These are phyloP conservation scores for Thozetella sp. DNA, from an alignment of 495 filamentous ascomycete species.

Conservation along the genomic window DNA sequence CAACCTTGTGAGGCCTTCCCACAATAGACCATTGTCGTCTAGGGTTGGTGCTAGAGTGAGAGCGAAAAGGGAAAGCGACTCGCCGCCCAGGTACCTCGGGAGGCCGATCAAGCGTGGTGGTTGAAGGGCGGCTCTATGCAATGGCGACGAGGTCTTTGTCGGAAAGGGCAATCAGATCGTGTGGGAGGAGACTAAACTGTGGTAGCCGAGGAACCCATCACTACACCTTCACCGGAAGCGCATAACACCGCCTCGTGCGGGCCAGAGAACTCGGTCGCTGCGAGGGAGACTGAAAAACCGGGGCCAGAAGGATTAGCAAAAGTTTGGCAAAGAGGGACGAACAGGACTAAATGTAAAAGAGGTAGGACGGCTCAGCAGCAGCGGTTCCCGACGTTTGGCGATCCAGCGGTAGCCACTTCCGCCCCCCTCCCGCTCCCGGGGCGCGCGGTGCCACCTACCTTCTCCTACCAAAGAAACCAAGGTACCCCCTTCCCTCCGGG, in stretches of 20 bases:
- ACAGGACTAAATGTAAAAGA: too few relatives aligned
- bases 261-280: too few relatives aligned
- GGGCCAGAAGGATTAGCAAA: too few relatives aligned
- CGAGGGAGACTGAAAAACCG: too few relatives aligned
- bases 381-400: too few relatives aligned
- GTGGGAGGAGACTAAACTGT: conserved; percentile 15
- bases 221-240: conserved; percentile 4
- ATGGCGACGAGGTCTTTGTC: conserved; percentile 16
- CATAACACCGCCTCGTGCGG: neutral
- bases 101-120: neutral
- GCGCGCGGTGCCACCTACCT: too few relatives aligned
- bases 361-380: too few relatives aligned
- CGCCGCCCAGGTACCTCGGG: conserved; percentile 11
- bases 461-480: too few relatives aligned
- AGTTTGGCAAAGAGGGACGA: too few relatives aligned
- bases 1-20: conserved; percentile 72
- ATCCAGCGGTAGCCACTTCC: too few relatives aligned
- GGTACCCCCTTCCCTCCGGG: too few relatives aligned
- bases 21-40: conserved; percentile 63
- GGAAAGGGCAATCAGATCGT: conserved; percentile 30
- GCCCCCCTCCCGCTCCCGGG: too few relatives aligned
- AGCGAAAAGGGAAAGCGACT: conserved; percentile 15
- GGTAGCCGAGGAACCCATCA: conserved; percentile 18
- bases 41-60: neutral
- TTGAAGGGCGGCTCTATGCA: neutral